Base-by-base conservation (phyloP, 2,329 filamentous ascomycete genomes). In the Pseudodiploospora longispora region DNA sequence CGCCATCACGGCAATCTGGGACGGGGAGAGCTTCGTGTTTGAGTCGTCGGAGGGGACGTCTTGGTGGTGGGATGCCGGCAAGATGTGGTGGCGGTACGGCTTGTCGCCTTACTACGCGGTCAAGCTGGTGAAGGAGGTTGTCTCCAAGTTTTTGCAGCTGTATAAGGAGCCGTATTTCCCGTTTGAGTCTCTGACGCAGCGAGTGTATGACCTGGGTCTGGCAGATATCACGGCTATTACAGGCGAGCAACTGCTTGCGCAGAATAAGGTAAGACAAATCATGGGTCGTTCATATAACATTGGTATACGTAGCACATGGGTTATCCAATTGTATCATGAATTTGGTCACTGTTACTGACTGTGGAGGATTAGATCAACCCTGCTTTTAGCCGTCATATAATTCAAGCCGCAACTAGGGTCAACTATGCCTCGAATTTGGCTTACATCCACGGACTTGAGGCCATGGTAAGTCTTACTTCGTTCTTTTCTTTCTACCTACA, bases 381-480 rank as follows among this genome's bases (percentile, higher is more conserved):
- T 97, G 95, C 59, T 72, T 82, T 0, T 19, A 19, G 19, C 19
- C 77, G 78, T 10, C 87, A 98, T 41, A 79, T 98, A 39, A 80
- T 97, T 28, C 91, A 97, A 65, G 87, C 91, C 2, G 85, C 82
- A 46, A 96, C 93, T 1, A 77, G 93, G 19, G 91, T 96, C 50
- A 97, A 97, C 63, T 98, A 96, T 65, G 93, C 86, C 1, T 87
- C 90, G 40, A 96, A 97, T 54, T 65, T 97, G 9, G 77, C 72
- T n/a, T 70, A 80, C 32, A 93, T 97, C 39, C 90, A 97, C 57
- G 93, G 88, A 0, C 67, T 98, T 1, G 88, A 94, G 56, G 81
- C 90, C 1, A 88, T 96, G 84, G 78, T 78, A 47, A 42, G 59
- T 47, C n/a, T 3, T 34, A 27, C 6, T 37, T 6, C 34, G 30